Percentiles rank a stretch among this genome's conserved stretches.
phyloP scores from a whole-genome alignment of 176 grass and related monocot genomes.

The Zizania latifolia region DNA sequence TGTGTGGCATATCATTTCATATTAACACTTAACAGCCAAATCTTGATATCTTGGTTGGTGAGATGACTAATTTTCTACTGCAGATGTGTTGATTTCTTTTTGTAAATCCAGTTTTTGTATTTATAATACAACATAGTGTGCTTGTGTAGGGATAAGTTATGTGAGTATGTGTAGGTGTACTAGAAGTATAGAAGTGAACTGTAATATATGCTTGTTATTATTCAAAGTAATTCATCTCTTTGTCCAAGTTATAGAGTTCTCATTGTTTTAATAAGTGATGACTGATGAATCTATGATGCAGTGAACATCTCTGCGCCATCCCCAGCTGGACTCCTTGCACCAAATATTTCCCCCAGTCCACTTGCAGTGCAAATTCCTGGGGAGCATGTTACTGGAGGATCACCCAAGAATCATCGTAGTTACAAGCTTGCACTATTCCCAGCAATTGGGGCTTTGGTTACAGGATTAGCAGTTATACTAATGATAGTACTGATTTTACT shows the following conservation, averaged over 20 bases:
- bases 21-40: neutral
- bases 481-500: conserved; percentile 72
- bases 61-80: neutral
- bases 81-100: neutral
- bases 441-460: conserved; percentile 64
- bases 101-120: neutral
- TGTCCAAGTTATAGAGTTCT: neutral
- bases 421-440: conserved; percentile 52
- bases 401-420: conserved; percentile 53
- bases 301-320: conserved; percentile 47
- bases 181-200: neutral
- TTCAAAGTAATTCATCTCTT: conserved; percentile 7
- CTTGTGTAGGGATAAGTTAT: neutral
- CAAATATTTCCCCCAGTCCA: conserved; percentile 55
- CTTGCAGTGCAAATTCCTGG: conserved; percentile 45
- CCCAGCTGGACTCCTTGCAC: conserved; percentile 23
- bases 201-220: neutral
- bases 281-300: conserved; percentile 53
- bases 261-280: conserved; percentile 5
- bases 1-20: neutral
- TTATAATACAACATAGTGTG: neutral
- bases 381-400: conserved; percentile 32
- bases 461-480: conserved; percentile 58
- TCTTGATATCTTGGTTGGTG: neutral
- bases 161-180: neutral